Evolutionary conservation across 805 yeast species (phyloP).

Genomic region (Candida berthetii): DNA sequence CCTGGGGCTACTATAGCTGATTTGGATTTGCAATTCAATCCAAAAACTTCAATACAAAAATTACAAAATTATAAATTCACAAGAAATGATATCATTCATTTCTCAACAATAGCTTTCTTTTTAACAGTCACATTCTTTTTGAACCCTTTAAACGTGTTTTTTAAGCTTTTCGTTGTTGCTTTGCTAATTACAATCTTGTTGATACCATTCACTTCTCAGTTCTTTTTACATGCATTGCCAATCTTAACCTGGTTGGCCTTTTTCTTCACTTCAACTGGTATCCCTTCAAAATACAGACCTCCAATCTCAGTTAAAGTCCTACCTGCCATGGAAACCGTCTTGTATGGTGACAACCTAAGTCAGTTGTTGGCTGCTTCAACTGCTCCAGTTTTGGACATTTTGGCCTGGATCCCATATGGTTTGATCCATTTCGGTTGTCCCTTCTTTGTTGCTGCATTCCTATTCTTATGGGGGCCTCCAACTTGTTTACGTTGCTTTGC

Average conservation of each 20-base stretch:
- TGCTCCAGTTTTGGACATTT: slow-evolving; percentile 59
- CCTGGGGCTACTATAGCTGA: slow-evolving; percentile 43
- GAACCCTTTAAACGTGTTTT: slow-evolving; percentile 46
- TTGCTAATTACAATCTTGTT: slow-evolving; percentile 40
- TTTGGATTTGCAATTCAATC: slow-evolving; percentile 42
- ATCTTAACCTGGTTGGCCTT: slow-evolving; percentile 81
- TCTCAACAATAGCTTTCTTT: slow-evolving; percentile 43
- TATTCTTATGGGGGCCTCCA: slow-evolving; percentile 91
- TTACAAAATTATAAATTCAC: slow-evolving; percentile 37
- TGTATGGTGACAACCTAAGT: slow-evolving; percentile 87
- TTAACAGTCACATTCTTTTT: slow-evolving; percentile 52
- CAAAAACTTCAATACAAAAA: slow-evolving; percentile 32
- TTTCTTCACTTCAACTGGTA: slow-evolving; percentile 69
- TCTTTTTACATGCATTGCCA: slow-evolving; percentile 78
- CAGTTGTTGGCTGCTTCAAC: slow-evolving; percentile 75
- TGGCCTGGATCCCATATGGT: slow-evolving; percentile 97
- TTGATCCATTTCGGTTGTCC: slow-evolving; percentile 87
- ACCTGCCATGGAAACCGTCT: slow-evolving; percentile 87
- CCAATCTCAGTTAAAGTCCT: slow-evolving; percentile 83
- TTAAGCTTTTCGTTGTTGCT: slow-evolving; percentile 25
- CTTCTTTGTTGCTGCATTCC: slow-evolving; percentile 70
- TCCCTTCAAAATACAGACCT: slow-evolving; percentile 73
- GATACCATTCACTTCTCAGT: slow-evolving; percentile 77
- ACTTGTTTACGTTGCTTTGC: slow-evolving; percentile 76
- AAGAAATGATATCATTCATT: slow-evolving; percentile 43